Evolutionary conservation across 2,329 filamentous ascomycete genomes (phyloP), one percentile per base, ranked within the genome.

Genomic region (Trichophyton schoenleinii): DNA sequence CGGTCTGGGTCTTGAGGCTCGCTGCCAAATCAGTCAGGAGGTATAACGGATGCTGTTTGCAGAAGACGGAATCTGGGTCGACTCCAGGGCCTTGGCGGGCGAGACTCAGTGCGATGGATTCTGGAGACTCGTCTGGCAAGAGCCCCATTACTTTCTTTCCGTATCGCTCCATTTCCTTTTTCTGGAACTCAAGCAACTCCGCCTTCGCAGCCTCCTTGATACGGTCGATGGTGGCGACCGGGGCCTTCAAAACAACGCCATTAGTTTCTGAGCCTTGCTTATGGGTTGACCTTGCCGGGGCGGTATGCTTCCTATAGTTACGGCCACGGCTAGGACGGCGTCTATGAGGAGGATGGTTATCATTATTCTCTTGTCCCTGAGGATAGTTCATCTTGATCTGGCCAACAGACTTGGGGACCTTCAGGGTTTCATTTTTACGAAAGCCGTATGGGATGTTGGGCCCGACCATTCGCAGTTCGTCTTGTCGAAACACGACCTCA

Each of bases 31-130:
- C 41, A 4, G 34, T 42, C 18, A 58, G 3, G 3, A 58, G 11
- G 34, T 58, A 42, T 15, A 28, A 58, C 11, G 55, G 55, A 25
- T 25, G 34, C 18, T n/a, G 4, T 7, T 58, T 58, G 15, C 55
- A 58, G 36, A 59, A 49, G 9, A 61, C 46, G 13, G 69, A 69
- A 6, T 53, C 48, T 13, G 62, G 64, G 55, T 72, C 66, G 0
- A 64, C 65, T 2, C 70, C 71, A 25, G 69, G 67, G 15, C 71
- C 71, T 18, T 69, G 61, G 31, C 65, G 62, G 8, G 64, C 65
- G 22, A 61, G 58, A 42, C 52, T 48, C 28, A 64, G 18, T 18
- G 58, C 42, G 18, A 20, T 34, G 4, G 22, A 42, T 20, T 57
- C 53, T 8, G 22, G 22, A 4, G 57, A n/a, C 41, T 53, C 57